phyloP scores from a whole-genome alignment of 2,329 filamentous ascomycete genomes.

The Didymella exigua region DNA sequence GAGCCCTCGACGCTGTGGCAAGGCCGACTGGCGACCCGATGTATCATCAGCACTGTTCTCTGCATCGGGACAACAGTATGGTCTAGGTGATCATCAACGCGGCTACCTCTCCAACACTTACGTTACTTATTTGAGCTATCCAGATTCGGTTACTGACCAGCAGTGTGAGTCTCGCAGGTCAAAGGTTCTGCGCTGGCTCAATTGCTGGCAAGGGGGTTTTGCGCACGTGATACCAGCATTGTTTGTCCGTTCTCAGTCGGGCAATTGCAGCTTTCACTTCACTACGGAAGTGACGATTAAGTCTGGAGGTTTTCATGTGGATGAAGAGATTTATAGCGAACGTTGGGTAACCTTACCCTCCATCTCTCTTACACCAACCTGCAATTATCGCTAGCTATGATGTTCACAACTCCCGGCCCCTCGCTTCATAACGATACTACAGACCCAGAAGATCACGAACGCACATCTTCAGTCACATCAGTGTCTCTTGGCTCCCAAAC shows the following conservation, averaged over 20 bases:
- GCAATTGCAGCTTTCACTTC: neutral
- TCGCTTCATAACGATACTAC: neutral
- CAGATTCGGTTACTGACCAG: neutral
- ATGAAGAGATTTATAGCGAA: neutral
- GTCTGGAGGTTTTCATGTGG: neutral
- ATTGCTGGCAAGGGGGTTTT: neutral
- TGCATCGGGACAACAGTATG: neutral
- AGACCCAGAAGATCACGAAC: neutral
- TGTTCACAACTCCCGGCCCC: neutral
- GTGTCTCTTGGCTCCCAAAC: neutral
- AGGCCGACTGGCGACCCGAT: neutral
- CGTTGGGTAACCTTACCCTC: neutral
- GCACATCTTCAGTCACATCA: neutral
- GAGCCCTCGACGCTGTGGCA: neutral
- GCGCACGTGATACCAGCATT: neutral
- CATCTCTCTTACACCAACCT: slow-evolving; percentile 5
- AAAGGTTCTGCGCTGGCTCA: neutral
- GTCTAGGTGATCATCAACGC: neutral
- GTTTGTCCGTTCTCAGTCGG: neutral
- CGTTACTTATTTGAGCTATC: neutral
- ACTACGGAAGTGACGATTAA: neutral
- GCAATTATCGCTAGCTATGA: neutral
- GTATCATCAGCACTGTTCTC: neutral
- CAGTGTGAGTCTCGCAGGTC: neutral
- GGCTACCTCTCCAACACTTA: neutral